phyloP scores from a whole-genome alignment of 805 yeast species.

The Spathaspora sp. region DNA sequence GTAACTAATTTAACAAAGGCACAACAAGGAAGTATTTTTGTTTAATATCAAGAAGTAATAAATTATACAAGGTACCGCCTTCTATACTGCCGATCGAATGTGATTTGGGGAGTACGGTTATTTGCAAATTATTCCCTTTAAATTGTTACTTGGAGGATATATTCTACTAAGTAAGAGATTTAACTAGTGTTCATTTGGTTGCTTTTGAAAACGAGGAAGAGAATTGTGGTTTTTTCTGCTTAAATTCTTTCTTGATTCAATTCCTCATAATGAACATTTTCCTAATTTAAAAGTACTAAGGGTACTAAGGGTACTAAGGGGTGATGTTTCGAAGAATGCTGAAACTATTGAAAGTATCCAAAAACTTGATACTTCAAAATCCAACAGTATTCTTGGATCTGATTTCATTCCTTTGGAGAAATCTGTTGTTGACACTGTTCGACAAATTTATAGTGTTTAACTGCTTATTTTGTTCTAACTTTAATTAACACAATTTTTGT shows the following conservation, averaged over 20 bases:
- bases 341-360: background rate
- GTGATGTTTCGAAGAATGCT: conserved; percentile 13
- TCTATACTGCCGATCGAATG: no score
- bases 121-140: no score
- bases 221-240: conserved; percentile 14
- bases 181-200: conserved; percentile 52
- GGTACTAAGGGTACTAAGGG: conserved; percentile 9
- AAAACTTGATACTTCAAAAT: background rate
- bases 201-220: conserved; percentile 39
- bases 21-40: no score
- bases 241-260: conserved; percentile 16
- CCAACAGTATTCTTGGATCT: conserved; percentile 23
- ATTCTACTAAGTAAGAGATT: conserved; percentile 39
- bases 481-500: background rate
- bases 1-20: no score
- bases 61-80: no score
- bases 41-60: no score
- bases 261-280: conserved; percentile 19
- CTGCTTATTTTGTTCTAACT: background rate
- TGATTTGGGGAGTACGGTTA: no score
- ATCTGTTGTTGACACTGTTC: conserved; percentile 37
- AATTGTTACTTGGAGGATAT: no score
- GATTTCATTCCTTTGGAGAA: conserved; percentile 31
- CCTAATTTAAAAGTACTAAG: no score
- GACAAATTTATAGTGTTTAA: conserved; percentile 17